Evolutionary conservation across 352 stramenopile species (phyloP).

Genomic region (Globisporangium barbulae): DNA sequence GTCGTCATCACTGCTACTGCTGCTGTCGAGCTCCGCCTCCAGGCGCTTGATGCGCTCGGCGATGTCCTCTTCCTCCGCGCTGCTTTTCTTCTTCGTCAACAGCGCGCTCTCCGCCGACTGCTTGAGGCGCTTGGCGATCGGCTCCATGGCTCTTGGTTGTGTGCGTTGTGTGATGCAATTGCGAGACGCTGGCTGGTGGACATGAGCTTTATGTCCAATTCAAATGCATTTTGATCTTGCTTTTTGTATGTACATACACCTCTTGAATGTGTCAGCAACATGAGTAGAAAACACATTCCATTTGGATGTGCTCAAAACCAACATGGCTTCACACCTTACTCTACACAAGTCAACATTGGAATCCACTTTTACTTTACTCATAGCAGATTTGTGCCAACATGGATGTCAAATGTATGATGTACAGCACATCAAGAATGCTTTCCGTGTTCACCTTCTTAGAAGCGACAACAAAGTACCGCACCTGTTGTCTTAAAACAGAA

Average conservation of each 20-base stretch:
- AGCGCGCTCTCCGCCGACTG: slow-evolving; percentile 70
- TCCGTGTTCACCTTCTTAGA: slow-evolving; percentile 20
- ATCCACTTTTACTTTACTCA: background rate
- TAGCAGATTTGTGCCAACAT: background rate
- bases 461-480: slow-evolving; percentile 5
- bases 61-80: slow-evolving; percentile 47
- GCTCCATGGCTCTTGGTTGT: slow-evolving; percentile 38
- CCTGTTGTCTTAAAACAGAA: slow-evolving; percentile 63
- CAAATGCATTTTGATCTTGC: background rate
- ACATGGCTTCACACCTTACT: background rate
- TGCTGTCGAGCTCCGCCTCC: slow-evolving; percentile 57
- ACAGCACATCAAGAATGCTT: background rate
- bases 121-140: slow-evolving; percentile 80
- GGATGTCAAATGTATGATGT: background rate
- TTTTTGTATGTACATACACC: background rate
- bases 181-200: background rate
- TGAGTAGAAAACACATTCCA: background rate
- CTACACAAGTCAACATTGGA: background rate
- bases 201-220: background rate
- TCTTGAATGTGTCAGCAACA: background rate
- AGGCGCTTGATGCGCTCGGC: slow-evolving; percentile 63
- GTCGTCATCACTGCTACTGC: slow-evolving; percentile 19
- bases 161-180: background rate
- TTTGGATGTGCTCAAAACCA: background rate
- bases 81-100: slow-evolving; percentile 24